phyloP scores from a whole-genome alignment of 805 yeast species.

The Saccharomycopsis selenospora region DNA sequence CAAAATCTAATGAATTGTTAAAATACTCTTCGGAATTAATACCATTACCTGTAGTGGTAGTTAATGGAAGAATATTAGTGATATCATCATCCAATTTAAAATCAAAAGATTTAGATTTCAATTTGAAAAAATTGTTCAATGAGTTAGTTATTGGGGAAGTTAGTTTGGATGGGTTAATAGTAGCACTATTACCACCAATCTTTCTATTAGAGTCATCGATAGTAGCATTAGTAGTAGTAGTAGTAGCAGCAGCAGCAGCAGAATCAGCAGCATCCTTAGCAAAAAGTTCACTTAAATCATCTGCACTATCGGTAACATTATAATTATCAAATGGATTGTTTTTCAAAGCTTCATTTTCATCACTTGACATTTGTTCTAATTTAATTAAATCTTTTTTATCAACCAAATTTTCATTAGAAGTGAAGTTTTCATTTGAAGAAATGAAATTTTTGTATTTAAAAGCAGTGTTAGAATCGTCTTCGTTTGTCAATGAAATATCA shows the following conservation, averaged over 20 bases:
- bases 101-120: conserved; percentile 7
- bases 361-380: conserved; percentile 5
- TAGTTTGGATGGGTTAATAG: conserved; percentile 6
- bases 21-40: neutral
- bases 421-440: conserved; percentile 3
- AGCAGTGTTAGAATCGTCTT: neutral
- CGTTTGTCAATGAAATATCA: neutral
- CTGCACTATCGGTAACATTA: neutral
- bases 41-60: conserved; percentile 2
- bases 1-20: neutral
- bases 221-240: too few relatives aligned
- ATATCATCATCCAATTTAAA: conserved; percentile 13
- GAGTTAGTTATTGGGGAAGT: conserved; percentile 4
- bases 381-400: conserved; percentile 2
- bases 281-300: neutral
- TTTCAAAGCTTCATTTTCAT: conserved; percentile 12
- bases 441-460: conserved; percentile 7
- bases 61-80: conserved; percentile 9
- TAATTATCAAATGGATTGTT: conserved; percentile 10
- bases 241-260: too few relatives aligned
- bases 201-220: neutral
- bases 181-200: neutral
- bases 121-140: conserved; percentile 11
- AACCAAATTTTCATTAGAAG: conserved; percentile 2
- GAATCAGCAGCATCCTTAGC: neutral